Evolutionary conservation across 2,329 filamentous ascomycete species (phyloP), one percentile per base, ranked within the genome.

Genomic region (Trichoderma koningii): DNA sequence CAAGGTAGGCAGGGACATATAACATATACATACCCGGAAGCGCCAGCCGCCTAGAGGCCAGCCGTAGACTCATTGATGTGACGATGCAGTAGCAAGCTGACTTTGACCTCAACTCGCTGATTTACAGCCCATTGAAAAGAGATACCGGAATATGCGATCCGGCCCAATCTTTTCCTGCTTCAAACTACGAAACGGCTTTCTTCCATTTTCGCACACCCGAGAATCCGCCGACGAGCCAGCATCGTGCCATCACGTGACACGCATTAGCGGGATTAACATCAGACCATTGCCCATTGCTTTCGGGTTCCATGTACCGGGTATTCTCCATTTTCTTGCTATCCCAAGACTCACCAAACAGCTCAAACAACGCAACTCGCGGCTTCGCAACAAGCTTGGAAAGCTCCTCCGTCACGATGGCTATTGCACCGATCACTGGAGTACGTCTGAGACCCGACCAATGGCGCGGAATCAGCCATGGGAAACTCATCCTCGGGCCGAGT

Each of bases 391-490:
- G 63, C 68, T 69, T 45, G 63, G 60, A 70, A 70, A 68, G 67
- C 47, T 69, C 65, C 52, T 66, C 65, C 64, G 66, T 76, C 75
- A 79, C 70, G 77, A 85, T 85, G 82, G 82, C 83, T 71, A 73
- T 86, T 76, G 78, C 79, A 73, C 85, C 84, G 67, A 85, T 87
- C 70, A 85, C 83, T 69, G 85, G 85, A 74, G 85, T 87, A 85
- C 69, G 85, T 84, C 66, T 69, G 21, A 55, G 15, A 6, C 48
- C 48, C 45, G 64, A 64, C 66, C 76, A 77, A 79, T 78, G 73
- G 73, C 70, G 69, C 62, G 38, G 23, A 1, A 7, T 14, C n/a
- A 26, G 64, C 38, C 38, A 28, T n/a, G 42, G 48, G 51, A 64
- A 23, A 23, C 21, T 53, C 10, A 1, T 38, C 73, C 69, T 64